These are phyloP conservation scores for Pestalotiopsis sp. DNA, from an alignment of 2,329 filamentous ascomycete species.

Conservation along the genomic window DNA sequence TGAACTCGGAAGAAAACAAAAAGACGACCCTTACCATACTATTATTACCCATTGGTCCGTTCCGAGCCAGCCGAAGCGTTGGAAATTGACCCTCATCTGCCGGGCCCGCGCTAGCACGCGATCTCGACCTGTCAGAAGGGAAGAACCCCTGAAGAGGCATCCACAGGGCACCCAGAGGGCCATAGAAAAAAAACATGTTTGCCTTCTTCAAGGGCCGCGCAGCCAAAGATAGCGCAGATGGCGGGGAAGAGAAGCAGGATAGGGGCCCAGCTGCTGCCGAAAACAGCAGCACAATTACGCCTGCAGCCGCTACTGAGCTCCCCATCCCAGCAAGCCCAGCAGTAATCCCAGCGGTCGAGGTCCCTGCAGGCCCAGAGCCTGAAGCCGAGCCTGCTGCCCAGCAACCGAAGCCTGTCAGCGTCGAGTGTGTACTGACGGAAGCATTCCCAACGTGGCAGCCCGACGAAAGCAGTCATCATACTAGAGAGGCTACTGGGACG, in stretches of 20 bases:
- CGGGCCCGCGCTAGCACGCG: conserved; percentile 5
- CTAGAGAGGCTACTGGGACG: neutral
- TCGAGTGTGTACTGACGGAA: conserved; percentile 25
- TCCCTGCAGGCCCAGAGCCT: neutral
- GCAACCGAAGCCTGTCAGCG: conserved; percentile 14
- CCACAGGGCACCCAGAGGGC: neutral
- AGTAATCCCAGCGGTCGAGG: neutral
- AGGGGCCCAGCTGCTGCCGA: conserved; percentile 2
- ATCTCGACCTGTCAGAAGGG: conserved; percentile 3
- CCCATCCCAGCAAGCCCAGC: neutral
- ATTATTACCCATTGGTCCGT: neutral
- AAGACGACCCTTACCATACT: conserved; percentile 4
- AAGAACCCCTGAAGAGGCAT: neutral
- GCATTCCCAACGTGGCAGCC: conserved; percentile 22
- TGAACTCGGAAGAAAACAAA: neutral
- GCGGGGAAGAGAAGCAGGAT: conserved; percentile 7
- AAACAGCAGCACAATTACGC: neutral
- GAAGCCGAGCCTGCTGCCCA: neutral
- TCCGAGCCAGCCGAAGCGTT: neutral
- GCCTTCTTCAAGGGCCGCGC: conserved; percentile 12
- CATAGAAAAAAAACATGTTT: neutral
- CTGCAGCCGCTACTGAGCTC: neutral
- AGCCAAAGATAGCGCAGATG: conserved; percentile 4
- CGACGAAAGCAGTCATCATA: conserved; percentile 3
- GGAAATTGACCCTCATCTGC: conserved; percentile 10